Evolutionary conservation across 164 flowering plant genomes (phyloP), one percentile per base, ranked within the genome.

Genomic region (Nymphaea colorata): DNA sequence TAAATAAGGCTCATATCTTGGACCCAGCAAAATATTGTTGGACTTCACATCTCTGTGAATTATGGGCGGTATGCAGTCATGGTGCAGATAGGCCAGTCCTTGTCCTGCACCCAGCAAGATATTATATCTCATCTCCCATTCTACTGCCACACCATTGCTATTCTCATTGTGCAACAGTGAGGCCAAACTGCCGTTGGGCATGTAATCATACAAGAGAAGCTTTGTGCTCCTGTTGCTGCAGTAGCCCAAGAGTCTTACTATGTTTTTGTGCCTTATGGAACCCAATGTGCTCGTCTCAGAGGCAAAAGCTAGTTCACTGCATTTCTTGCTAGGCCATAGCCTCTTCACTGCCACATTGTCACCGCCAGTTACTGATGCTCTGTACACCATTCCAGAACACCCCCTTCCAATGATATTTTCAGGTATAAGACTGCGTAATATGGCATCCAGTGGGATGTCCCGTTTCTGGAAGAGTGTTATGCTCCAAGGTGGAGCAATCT

Each of bases 11-110:
- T 90, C 91, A 66, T 81, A 75, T 3, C 75, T 68, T 6, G 80
- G 75, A 41, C 98, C 94, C 72, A 95, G 59, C 69, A 95, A 62
- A 41, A 95, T 88, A 59, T 92, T 95, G 94, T 87, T 90, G 59
- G 99, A 86, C 73, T 95, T 95, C 10, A 95, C 96, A 74, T 95
- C 99, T 3, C 98, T 95, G 68, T 95, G 99, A 64, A 92, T 18
- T 61, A 95, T 92, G 0, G 98, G 75, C 42, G 99, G 99, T n/a
- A 86, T 78, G 64, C 98, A 95, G 73, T 90, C 99, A 74, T 95
- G 99, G 79, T 95, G 99, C 79, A 95, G 73, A 73, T 95, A 92
- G 0, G 96, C 88, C 4, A 95, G 85, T 0, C 96, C 99, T 61
- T 95, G 97, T 0, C 87, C 99, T 11, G 89, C 84, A 0, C 97